These are phyloP conservation scores for Neonectria coccinea DNA, from an alignment of 2,329 filamentous ascomycete genomes.

Conservation along the genomic window DNA sequence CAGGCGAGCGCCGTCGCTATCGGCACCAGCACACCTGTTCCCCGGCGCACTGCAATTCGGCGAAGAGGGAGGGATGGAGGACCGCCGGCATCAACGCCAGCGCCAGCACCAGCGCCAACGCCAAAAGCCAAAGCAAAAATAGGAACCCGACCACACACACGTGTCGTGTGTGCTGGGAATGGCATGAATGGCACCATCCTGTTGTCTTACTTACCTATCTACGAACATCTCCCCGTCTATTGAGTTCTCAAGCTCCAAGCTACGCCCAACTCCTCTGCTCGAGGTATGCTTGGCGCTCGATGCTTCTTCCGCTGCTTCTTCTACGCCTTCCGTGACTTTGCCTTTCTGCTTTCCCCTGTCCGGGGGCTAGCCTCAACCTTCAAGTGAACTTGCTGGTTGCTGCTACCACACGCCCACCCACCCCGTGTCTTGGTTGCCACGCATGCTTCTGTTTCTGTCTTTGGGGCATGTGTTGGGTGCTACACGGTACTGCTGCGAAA, in stretches of 20 bases:
- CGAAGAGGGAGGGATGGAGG: background rate
- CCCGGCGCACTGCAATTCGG: background rate
- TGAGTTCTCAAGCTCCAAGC: background rate
- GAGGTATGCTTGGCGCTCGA: background rate
- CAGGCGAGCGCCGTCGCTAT: constrained; percentile 8
- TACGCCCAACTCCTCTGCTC: background rate
- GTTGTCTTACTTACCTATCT: constrained; percentile 2
- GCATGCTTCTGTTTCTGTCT: constrained; percentile 3
- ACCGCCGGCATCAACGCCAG: background rate
- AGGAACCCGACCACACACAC: background rate
- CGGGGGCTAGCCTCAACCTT: constrained; percentile 32
- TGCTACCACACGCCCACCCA: background rate
- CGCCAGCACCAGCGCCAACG: background rate
- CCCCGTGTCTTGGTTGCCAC: constrained; percentile 11
- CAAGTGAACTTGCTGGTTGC: background rate
- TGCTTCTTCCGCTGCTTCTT: constrained; percentile 25
- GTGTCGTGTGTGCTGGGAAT: background rate
- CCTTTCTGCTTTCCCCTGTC: constrained; percentile 24
- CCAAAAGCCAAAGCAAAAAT: background rate
- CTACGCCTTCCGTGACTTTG: constrained; percentile 17
- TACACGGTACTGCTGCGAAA: background rate
- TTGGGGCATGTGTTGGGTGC: background rate
- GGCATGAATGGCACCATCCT: constrained; percentile 1
- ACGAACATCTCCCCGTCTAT: background rate
- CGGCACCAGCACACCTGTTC: constrained; percentile 18